Evolutionary conservation across 345 rosid species (phyloP).

Genomic region (Combretum micranthum): DNA sequence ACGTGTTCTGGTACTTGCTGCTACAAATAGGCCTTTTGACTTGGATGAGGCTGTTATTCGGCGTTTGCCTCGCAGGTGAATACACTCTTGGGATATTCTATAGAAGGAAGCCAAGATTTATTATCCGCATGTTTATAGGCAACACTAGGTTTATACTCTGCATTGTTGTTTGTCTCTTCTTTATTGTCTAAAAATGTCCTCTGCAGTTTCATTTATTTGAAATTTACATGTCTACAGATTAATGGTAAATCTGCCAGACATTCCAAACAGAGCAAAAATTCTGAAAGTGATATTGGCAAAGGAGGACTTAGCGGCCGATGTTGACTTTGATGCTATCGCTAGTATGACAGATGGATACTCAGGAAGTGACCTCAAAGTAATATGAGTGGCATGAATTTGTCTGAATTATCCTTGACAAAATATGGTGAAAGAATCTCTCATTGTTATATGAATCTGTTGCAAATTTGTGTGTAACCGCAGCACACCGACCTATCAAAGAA

Average conservation of each 20-base stretch:
- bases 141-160: not conserved
- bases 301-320: conserved; percentile 67
- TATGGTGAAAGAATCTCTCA: not conserved
- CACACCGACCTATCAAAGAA: conserved; percentile 82
- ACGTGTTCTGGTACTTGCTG: conserved; percentile 89
- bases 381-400: not conserved
- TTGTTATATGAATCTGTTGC: conserved; percentile 12
- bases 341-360: conserved; percentile 84
- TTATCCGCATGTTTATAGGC: not conserved
- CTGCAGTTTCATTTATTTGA: not conserved
- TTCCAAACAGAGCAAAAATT: conserved; percentile 74
- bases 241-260: conserved; percentile 88
- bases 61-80: conserved; percentile 47
- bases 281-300: conserved; percentile 69
- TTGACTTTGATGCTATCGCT: conserved; percentile 70
- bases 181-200: not conserved
- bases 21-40: conserved; percentile 93
- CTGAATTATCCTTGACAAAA: not conserved
- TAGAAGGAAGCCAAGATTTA: not conserved
- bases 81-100: conserved; percentile 1
- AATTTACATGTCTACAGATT: conserved; percentile 29
- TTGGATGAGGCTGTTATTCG: conserved; percentile 98
- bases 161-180: not conserved
- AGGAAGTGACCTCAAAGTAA: conserved; percentile 89
- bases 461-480: conserved; percentile 86